Base-by-base conservation (phyloP, 1,284 basidiomycete species). In the Ustilago lituana region DNA sequence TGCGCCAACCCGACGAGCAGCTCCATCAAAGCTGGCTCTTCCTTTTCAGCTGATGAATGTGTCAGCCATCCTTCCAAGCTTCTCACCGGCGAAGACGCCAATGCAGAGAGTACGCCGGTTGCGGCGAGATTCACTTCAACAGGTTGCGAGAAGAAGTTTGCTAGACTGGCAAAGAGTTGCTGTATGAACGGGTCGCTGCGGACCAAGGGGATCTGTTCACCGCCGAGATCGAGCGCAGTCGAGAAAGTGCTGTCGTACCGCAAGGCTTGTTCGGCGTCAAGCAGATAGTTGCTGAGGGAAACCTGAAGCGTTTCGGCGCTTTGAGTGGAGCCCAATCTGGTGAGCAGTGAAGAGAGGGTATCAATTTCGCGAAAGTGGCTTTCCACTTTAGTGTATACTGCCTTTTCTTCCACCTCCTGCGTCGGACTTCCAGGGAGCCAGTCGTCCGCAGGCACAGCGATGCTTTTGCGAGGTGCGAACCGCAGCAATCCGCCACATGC, bases 41-140 rank as follows among this genome's bases (percentile, higher is more conserved):
- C 85, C 49, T 89, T 90, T 67, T 91, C 91, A 7, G 86, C 87
- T 55, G 89, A 87, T 46, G 85, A 85, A 36, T 86, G 85, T 38
- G 63, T 55, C 10, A 97, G 82, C 93, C 93, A 98, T 0, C 93
- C 93, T 0, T 89, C 88, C 20, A 97, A 84, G 1, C 91, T 93
- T 9, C 94, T 87, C 76, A 92, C 86, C 1, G 94, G 91, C 77
- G 92, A 92, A 12, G 89, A 84, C 0, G 91, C 91, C 6, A 98
- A 84, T 4, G 89, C 88, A 0, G 90, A 87, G 11, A 97, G 82
- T 3, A 89, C 87, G 9, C 91, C 92, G 0, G 92, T 96, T 61
- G 97, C 83, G 0, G 91, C 90, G 54, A 98, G 87, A 80, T 98
- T 98, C 79, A 87, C 87, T 71, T 94, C 91, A 2, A 94, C 89